Percentiles rank a stretch among this genome's conserved stretches.
Evolutionary conservation across 805 yeast genomes (phyloP).

Genomic region (Kluyveromyces lactis): DNA sequence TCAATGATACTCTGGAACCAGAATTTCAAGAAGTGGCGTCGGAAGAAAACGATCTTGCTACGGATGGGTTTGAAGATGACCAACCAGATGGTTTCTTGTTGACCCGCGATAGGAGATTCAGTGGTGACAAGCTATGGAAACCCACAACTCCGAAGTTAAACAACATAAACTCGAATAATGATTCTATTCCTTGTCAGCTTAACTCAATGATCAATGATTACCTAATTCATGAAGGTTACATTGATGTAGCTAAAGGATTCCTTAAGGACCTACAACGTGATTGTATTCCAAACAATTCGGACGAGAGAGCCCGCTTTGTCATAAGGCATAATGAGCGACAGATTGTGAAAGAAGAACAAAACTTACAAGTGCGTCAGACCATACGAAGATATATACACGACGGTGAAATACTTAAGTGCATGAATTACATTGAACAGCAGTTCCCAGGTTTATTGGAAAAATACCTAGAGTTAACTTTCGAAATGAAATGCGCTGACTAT

Average conservation of each 20-base stretch:
- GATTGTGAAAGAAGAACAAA: conserved; percentile 28
- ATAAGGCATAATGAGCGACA: conserved; percentile 25
- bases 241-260: conserved; percentile 46
- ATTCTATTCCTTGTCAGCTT: conserved; percentile 21
- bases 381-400: conserved; percentile 36
- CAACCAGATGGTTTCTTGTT: conserved; percentile 11
- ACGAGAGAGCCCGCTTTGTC: conserved; percentile 14
- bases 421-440: conserved; percentile 29
- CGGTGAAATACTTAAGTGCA: conserved; percentile 39
- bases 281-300: conserved; percentile 10
- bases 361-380: conserved; percentile 36
- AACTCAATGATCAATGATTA: conserved; percentile 33
- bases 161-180: conserved; percentile 17
- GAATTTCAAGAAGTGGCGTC: conserved; percentile 11
- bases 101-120: conserved; percentile 16
- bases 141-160: conserved; percentile 19
- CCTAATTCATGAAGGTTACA: conserved; percentile 50
- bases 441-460: conserved; percentile 19
- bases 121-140: conserved; percentile 15
- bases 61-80: conserved; percentile 6
- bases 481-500: conserved; percentile 22
- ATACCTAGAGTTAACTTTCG: conserved; percentile 21
- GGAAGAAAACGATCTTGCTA: conserved; percentile 10
- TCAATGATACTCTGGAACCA: conserved; percentile 18
- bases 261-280: conserved; percentile 36